A percentile compares a stretch with the other conserved stretches of the same genome.
Conservation (phyloP, 1,284 basidiomycete species). For the Cryptococcus sp. region DNA sequence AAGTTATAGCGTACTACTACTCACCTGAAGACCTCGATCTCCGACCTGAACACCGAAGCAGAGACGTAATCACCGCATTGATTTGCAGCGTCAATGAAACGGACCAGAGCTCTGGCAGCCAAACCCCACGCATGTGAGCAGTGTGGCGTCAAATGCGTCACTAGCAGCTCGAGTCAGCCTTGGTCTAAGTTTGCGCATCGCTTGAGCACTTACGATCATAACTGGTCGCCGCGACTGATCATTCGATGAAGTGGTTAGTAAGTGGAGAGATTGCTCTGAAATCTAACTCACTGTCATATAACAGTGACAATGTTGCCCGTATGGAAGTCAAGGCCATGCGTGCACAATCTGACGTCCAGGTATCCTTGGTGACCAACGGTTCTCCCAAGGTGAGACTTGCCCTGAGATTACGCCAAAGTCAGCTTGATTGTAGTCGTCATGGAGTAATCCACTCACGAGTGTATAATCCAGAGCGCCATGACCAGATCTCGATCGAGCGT, state of each 20-base stretch:
- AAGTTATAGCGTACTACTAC: not conserved
- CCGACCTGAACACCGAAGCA: conserved; percentile 38
- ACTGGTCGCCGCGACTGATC: conserved; percentile 39
- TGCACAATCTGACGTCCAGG: conserved; percentile 39
- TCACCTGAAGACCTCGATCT: conserved; percentile 43
- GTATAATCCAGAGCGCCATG: conserved; percentile 32
- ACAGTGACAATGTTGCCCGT: conserved; percentile 42
- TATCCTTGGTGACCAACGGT: conserved; percentile 41
- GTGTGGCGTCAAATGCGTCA: conserved; percentile 35
- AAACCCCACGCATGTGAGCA: conserved; percentile 35
- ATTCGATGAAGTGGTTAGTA: not conserved
- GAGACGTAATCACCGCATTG: conserved; percentile 32
- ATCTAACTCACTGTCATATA: conserved; percentile 43
- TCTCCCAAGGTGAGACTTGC: conserved; percentile 38
- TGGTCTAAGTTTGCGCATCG: not conserved
- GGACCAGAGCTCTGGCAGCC: conserved; percentile 29
- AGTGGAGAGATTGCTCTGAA: not conserved
- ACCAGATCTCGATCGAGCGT: conserved; percentile 39
- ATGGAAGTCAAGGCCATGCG: conserved; percentile 43
- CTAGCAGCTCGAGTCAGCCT: conserved; percentile 17
- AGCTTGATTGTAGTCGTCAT: not conserved
- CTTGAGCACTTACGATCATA: conserved; percentile 37
- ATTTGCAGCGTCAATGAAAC: conserved; percentile 40
- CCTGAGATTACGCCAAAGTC: conserved; percentile 5
- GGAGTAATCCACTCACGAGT: conserved; percentile 24